A percentile compares a stretch with the other conserved stretches of the same genome.
Evolutionary conservation across 1,139 yeast genomes (phyloP).

Genomic region (Blastobotrys persicus): DNA sequence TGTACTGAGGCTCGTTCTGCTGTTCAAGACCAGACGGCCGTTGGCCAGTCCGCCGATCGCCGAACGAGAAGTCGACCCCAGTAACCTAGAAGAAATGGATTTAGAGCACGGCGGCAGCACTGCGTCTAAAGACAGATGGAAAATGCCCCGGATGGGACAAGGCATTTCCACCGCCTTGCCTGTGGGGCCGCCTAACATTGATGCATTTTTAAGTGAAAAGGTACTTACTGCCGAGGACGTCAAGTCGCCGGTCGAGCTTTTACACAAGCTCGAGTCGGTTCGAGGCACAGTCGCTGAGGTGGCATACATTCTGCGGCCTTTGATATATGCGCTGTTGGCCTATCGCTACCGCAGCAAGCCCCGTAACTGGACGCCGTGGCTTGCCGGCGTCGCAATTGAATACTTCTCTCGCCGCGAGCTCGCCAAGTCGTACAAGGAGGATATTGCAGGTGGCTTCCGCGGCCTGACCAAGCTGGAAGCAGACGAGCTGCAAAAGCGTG

Average conservation of each 20-base stretch:
- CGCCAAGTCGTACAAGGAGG: slow-evolving; percentile 23
- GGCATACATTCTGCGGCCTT: slow-evolving; percentile 39
- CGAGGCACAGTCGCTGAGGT: slow-evolving; percentile 37
- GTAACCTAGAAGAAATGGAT: slow-evolving; percentile 11
- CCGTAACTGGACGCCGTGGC: slow-evolving; percentile 43
- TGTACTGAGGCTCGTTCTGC: slow-evolving; percentile 34
- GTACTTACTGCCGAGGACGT: slow-evolving; percentile 39
- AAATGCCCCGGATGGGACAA: slow-evolving; percentile 36
- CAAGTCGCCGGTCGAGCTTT: slow-evolving; percentile 33
- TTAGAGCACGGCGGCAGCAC: slow-evolving; percentile 3
- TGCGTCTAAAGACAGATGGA: slow-evolving; percentile 22
- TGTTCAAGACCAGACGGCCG: slow-evolving; percentile 33
- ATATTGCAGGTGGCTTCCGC: slow-evolving; percentile 32
- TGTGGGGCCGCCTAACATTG: slow-evolving; percentile 7
- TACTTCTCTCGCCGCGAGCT: slow-evolving; percentile 33
- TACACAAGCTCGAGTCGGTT: slow-evolving; percentile 27
- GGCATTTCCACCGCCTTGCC: slow-evolving; percentile 14
- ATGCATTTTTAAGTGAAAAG: slow-evolving; percentile 31
- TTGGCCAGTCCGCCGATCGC: slow-evolving; percentile 37
- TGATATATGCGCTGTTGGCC: slow-evolving; percentile 38
- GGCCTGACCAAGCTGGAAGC: slow-evolving; percentile 37
- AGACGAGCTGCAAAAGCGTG: slow-evolving; percentile 36
- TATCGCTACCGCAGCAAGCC: slow-evolving; percentile 28
- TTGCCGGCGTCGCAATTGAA: slow-evolving; percentile 39
- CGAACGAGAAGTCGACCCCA: slow-evolving; percentile 38